Evolutionary conservation across 1,139 yeast species (phyloP).

Genomic region (Pneumocystis canis): DNA sequence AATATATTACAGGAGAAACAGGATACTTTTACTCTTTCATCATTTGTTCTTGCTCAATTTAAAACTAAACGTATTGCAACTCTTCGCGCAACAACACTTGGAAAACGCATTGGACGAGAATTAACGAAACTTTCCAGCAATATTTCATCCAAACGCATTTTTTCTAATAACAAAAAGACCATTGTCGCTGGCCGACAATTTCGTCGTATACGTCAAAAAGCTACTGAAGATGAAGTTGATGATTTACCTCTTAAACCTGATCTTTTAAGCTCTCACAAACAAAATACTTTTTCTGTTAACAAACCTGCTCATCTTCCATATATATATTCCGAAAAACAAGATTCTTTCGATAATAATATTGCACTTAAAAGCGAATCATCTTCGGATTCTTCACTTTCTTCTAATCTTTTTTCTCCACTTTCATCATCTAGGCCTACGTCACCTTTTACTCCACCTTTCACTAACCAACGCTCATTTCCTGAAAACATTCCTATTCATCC

Average conservation of each 20-base stretch:
- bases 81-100: background rate
- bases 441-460: background rate
- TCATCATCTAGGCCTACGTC: background rate
- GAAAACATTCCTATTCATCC: conserved; percentile 2
- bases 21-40: background rate
- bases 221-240: background rate
- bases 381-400: background rate
- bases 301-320: background rate
- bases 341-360: background rate
- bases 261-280: background rate
- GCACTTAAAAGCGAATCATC: background rate
- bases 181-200: background rate
- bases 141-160: background rate
- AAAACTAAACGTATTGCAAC: background rate
- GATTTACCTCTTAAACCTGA: background rate
- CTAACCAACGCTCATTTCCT: background rate
- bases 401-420: background rate
- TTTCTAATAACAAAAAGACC: background rate
- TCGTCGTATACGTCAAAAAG: background rate
- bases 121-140: background rate
- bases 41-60: conserved; percentile 1
- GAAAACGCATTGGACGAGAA: background rate
- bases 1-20: background rate
- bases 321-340: background rate
- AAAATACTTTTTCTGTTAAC: background rate